Conservation (phyloP, 2,329 filamentous ascomycete genomes). For the Sporothrix inflata region DNA sequence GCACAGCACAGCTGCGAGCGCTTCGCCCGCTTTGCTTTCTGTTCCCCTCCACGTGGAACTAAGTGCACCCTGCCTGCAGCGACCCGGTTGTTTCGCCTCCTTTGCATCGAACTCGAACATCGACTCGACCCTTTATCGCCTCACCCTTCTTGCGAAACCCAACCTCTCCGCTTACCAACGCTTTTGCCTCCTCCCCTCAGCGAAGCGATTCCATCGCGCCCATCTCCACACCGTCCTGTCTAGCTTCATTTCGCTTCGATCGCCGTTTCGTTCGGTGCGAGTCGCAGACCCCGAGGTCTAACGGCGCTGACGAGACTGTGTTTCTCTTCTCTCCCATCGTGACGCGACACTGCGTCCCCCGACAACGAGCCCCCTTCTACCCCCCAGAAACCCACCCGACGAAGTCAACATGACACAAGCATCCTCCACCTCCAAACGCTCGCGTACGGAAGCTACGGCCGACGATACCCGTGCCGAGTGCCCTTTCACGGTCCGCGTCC, state of each 20-base stretch:
- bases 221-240: not conserved
- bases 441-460: slow-evolving; percentile 48
- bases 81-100: slow-evolving; percentile 8
- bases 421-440: slow-evolving; percentile 48
- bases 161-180: not conserved
- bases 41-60: slow-evolving; percentile 13
- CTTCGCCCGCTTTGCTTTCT: slow-evolving; percentile 5
- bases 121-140: not conserved
- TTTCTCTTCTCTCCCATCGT: not conserved
- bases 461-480: slow-evolving; percentile 61
- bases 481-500: slow-evolving; percentile 53
- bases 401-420: slow-evolving; percentile 30
- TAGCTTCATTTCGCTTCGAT: slow-evolving; percentile 3
- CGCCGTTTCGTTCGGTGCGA: slow-evolving; percentile 4
- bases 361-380: not conserved
- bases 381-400: not conserved
- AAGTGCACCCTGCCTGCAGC: slow-evolving; percentile 1
- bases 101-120: slow-evolving; percentile 1
- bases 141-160: not conserved
- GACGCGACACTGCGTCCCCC: slow-evolving; percentile 22
- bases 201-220: slow-evolving; percentile 4
- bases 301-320: not conserved
- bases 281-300: not conserved
- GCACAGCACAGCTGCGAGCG: slow-evolving; percentile 2
- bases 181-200: not conserved